Base-by-base conservation (phyloP, 164 flowering plant genomes). In the Brasenia schreberi region DNA sequence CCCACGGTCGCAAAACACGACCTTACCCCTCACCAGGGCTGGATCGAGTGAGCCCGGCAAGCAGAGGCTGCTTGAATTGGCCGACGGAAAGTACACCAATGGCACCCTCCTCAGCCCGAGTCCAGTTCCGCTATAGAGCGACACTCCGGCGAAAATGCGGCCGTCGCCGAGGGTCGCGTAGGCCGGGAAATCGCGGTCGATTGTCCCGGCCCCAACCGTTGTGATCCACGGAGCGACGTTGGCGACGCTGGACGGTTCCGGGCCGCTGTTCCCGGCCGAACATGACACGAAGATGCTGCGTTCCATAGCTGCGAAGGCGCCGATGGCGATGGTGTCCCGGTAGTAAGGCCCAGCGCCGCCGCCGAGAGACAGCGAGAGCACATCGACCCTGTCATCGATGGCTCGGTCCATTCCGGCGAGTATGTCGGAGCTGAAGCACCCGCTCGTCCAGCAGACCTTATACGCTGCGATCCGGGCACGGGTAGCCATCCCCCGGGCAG, bases 221-320 rank as follows among this genome's bases (percentile, higher is more conserved):
- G 85, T 84, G 66, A 93, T 85, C 98, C 98, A 93, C 6, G 98
- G 98, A 0, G 98, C 97, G 6, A 85, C 90, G 63, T 90, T 93
- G 6, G 93, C 81, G 65, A 90, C 67, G 63, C 73, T 77, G 18
- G 67, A 67, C 0, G 81, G 11, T 39, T 56, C 19, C 0, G 98
- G 98, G 5, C 98, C 98, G 3, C 77, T 77, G 67, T 93, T 93
- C 19, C 97, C 98, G 0, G 97, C 98, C 0, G 98, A 88, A 69
- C 90, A 84, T 2, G 98, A 88, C 3, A 93, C 90, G 6, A 93
- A 56, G 19, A 93, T 80, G 5, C 97, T 96, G 9, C 72, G 76
- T 43, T 73, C 74, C 73, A 70, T 74, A 0, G 98, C 98, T 0
- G 77, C 63, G 67, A 88, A 93, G 14, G 96, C 83, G 63, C 92